Evolutionary conservation across 805 yeast genomes (phyloP).

Genomic region (Wickerhamiella occidentalis): DNA sequence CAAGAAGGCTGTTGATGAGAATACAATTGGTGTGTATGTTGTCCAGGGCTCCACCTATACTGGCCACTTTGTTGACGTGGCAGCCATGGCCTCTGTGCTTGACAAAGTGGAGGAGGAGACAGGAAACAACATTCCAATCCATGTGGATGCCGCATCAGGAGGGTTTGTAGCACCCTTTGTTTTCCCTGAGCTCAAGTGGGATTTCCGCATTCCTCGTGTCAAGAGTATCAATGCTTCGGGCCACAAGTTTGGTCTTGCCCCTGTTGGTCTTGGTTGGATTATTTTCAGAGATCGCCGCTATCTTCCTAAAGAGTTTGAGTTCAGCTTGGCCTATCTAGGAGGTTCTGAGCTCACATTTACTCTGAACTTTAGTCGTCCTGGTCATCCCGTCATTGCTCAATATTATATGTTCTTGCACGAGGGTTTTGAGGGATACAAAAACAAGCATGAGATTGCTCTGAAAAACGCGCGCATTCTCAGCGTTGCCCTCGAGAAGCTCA

Average conservation of each 20-base stretch:
- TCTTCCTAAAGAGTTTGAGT: slow-evolving; percentile 61
- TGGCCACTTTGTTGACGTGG: slow-evolving; percentile 79
- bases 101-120: slow-evolving; percentile 56
- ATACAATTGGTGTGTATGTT: slow-evolving; percentile 83
- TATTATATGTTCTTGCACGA: slow-evolving; percentile 63
- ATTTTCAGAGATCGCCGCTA: slow-evolving; percentile 56
- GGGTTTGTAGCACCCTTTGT: slow-evolving; percentile 79
- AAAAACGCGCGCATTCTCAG: slow-evolving; percentile 58
- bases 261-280: slow-evolving; percentile 91
- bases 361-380: slow-evolving; percentile 84
- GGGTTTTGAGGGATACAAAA: slow-evolving; percentile 61
- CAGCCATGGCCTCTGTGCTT: slow-evolving; percentile 45
- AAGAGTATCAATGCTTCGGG: slow-evolving; percentile 81
- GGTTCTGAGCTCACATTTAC: slow-evolving; percentile 80
- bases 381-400: slow-evolving; percentile 80
- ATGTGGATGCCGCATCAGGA: slow-evolving; percentile 90
- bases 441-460: slow-evolving; percentile 49
- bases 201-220: slow-evolving; percentile 65
- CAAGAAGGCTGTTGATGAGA: slow-evolving; percentile 63
- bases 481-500: slow-evolving; percentile 50
- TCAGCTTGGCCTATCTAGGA: slow-evolving; percentile 73
- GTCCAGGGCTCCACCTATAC: slow-evolving; percentile 88
- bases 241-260: slow-evolving; percentile 81
- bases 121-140: slow-evolving; percentile 65
- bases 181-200: slow-evolving; percentile 72